Percentiles rank a stretch among this genome's conserved stretches.
Conservation (phyloP, 345 rosid genomes). For the Linum trigynum region DNA sequence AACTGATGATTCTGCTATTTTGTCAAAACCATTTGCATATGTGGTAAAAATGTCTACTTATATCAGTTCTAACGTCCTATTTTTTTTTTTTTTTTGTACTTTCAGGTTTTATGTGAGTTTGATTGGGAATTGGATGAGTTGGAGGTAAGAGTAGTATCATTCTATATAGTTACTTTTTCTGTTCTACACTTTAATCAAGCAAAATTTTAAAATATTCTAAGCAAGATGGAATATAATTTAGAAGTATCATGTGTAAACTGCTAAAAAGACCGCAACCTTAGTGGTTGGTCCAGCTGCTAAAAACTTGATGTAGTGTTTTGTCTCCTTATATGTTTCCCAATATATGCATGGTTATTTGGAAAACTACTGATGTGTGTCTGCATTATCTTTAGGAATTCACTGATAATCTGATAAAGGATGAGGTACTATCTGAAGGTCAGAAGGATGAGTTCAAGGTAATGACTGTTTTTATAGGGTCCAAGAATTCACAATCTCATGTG, state of each 20-base stretch:
- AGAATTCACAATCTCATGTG: neutral
- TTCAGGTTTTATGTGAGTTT: conserved; percentile 87
- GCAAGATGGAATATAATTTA: too few species aligned
- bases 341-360: too few species aligned
- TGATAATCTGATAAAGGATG: conserved; percentile 49
- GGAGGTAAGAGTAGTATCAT: conserved; percentile 38
- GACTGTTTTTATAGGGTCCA: conserved; percentile 4
- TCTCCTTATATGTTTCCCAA: conserved; percentile 1
- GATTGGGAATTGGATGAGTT: conserved; percentile 91
- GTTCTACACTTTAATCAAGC: too few species aligned
- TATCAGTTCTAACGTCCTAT: conserved; percentile 11
- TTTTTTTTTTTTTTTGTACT: conserved; percentile 13
- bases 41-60: neutral
- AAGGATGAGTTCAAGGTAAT: conserved; percentile 77
- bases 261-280: too few species aligned
- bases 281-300: too few species aligned
- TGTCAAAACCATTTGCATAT: too few species aligned
- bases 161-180: too few species aligned
- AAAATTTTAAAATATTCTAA: too few species aligned
- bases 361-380: neutral
- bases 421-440: conserved; percentile 62
- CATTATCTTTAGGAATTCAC: conserved; percentile 54
- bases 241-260: too few species aligned
- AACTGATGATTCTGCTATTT: too few species aligned
- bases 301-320: neutral